Base-by-base conservation (phyloP, 179 eudicot genomes). In the Spinacia oleracea region DNA sequence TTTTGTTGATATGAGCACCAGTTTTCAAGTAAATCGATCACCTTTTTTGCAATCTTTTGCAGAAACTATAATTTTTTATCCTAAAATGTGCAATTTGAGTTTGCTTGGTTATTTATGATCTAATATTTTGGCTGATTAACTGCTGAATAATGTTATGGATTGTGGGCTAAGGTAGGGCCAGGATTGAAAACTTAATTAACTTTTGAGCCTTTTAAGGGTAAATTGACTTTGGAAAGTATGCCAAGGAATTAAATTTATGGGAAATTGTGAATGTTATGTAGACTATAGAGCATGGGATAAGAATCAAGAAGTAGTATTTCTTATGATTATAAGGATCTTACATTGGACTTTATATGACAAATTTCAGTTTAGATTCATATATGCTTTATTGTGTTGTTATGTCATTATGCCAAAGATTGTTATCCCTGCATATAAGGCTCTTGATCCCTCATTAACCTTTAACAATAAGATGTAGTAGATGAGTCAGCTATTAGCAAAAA, bases 1-100 rank as follows among this genome's bases (percentile, higher is more conserved):
- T n/a, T n/a, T n/a, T n/a, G n/a, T n/a, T n/a, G n/a, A n/a, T n/a
- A n/a, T n/a, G 80, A 95, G 90, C 88, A 95, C 93, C 73, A 91
- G 91, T 85, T 83, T 88, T 84, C 90, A 89, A 97, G 98, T 93
- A 60, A 3, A 38, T 27, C 8, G 10, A 14, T 32, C 34, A 11
- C 25, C 51, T 67, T 20, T n/a, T 15, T 69, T 45, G 2, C 12
- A 7, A 27, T 7, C 5, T 14, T 29, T 15, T 71, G 48, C 0
- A 2, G 25, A 11, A 10, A 25, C 27, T 27, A 23, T 10, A 43
- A 70, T 70, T 5, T 16, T 25, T 71, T 2, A 9, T 27, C 59
- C 38, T 70, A 70, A 70, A 14, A n/a, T 43, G 55, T 9, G 25
- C 29, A 34, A 12, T 14, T 70, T 38, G 29, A 21, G 18, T 2